Evolutionary conservation across 495 filamentous ascomycete genomes (phyloP).

Genomic region (Aspergillus incahuasiensis): DNA sequence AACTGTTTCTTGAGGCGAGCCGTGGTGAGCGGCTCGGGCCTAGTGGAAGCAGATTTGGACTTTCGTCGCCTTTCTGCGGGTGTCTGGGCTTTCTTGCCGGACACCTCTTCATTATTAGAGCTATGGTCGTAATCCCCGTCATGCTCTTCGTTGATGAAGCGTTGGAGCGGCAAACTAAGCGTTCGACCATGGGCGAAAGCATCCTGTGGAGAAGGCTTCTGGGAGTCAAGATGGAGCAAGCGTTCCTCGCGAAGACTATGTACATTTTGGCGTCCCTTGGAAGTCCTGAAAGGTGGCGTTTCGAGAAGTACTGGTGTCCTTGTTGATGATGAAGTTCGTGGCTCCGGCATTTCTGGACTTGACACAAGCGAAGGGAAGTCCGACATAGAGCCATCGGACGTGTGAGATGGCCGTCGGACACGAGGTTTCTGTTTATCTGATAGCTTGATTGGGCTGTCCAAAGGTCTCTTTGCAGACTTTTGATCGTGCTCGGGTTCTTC

Average conservation of each 20-base stretch:
- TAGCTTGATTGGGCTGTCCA: conserved; percentile 42
- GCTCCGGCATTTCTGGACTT: conserved; percentile 29
- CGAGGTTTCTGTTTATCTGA: conserved; percentile 21
- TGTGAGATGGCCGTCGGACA: conserved; percentile 28
- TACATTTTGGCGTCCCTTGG: conserved; percentile 18
- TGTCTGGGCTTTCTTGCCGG: conserved; percentile 1
- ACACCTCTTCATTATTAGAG: conserved; percentile 6
- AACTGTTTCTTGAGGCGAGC: conserved; percentile 28
- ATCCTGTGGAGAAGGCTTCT: conserved; percentile 22
- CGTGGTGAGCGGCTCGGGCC: conserved; percentile 23
- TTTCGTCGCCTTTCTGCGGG: conserved; percentile 4
- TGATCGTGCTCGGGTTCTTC: conserved; percentile 2
- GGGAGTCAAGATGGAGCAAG: conserved; percentile 26
- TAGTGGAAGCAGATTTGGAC: conserved; percentile 7
- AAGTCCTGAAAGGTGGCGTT: conserved; percentile 21
- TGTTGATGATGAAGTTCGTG: conserved; percentile 29
- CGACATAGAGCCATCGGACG: conserved; percentile 33
- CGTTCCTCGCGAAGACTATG: conserved; percentile 35
- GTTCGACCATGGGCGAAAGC: conserved; percentile 28
- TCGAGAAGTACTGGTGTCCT: conserved; percentile 24
- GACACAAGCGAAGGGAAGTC: conserved; percentile 35
- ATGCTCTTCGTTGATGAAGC: conserved; percentile 44
- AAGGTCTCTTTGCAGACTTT: conserved; percentile 19
- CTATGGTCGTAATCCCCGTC: conserved; percentile 26
- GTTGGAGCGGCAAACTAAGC: conserved; percentile 41